phyloP scores from a whole-genome alignment of 352 stramenopile species.

The Globisporangium orthogonon region DNA sequence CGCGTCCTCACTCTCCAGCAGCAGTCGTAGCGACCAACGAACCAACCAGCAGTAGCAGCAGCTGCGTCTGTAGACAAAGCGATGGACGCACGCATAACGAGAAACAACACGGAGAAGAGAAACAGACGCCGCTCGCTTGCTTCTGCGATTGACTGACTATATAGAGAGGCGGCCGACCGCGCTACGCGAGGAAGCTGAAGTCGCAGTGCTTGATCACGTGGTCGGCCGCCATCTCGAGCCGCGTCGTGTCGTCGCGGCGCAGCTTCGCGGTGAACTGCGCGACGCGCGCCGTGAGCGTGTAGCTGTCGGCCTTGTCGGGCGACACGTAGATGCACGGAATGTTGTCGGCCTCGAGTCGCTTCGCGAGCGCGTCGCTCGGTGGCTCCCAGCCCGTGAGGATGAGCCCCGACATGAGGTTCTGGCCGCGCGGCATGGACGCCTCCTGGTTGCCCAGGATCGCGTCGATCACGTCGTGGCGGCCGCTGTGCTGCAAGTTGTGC shows the following conservation, averaged over 20 bases:
- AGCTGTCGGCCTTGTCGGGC: constrained; percentile 80
- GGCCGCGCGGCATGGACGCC: constrained; percentile 51
- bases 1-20: too few species aligned
- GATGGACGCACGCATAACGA: background rate
- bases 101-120: background rate
- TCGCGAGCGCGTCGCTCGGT: constrained; percentile 53
- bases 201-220: constrained; percentile 81
- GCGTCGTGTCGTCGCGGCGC: constrained; percentile 60
- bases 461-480: constrained; percentile 76
- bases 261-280: constrained; percentile 81
- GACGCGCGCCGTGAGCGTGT: constrained; percentile 77
- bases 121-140: background rate
- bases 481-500: constrained; percentile 47
- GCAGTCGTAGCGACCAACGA: too few species aligned
- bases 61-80: background rate
- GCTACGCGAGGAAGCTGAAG: constrained; percentile 58
- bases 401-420: constrained; percentile 65
- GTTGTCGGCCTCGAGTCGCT: constrained; percentile 69
- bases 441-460: constrained; percentile 83
- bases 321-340: constrained; percentile 87
- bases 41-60: background rate
- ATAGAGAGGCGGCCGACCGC: background rate
- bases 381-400: constrained; percentile 84
- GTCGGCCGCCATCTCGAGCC: constrained; percentile 71
- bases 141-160: background rate